These are phyloP conservation scores for Platismatia glauca DNA, from an alignment of 495 filamentous ascomycete species.

Conservation along the genomic window DNA sequence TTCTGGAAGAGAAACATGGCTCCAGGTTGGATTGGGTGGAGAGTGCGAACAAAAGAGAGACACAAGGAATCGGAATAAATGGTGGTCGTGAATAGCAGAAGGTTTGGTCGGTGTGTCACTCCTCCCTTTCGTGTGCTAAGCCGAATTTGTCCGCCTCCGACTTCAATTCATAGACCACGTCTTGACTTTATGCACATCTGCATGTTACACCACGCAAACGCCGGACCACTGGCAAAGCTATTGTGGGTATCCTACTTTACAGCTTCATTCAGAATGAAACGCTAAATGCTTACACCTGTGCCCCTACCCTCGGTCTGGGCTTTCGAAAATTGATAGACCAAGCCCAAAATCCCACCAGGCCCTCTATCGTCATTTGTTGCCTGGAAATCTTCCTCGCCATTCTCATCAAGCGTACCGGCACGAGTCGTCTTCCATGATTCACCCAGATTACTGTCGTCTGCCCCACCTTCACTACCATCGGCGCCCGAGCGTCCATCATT, in stretches of 20 bases:
- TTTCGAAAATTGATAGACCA: constrained; percentile 87
- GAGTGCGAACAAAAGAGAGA: neutral
- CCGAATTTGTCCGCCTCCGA: neutral
- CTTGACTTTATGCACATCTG: neutral
- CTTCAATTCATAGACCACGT: neutral
- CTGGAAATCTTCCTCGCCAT: constrained; percentile 41
- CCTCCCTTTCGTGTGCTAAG: neutral
- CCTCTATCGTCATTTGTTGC: constrained; percentile 37
- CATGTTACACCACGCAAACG: neutral
- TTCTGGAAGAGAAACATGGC: neutral
- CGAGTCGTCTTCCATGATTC: constrained; percentile 57
- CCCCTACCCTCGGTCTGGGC: constrained; percentile 59
- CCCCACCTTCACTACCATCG: constrained; percentile 37
- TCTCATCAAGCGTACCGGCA: constrained; percentile 37
- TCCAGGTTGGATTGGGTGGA: neutral
- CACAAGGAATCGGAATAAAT: neutral
- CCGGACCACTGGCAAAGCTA: constrained; percentile 1
- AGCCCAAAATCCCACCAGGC: constrained; percentile 61
- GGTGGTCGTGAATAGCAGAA: neutral
- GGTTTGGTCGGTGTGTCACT: neutral
- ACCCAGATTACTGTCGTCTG: constrained; percentile 50
- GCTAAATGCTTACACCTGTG: constrained; percentile 25
- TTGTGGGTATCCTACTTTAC: constrained; percentile 14
- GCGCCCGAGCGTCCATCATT: constrained; percentile 23
- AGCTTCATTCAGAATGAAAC: neutral